A percentile compares a stretch with the other conserved stretches of the same genome.
phyloP scores from a whole-genome alignment of 169 alveolate species.

The Cyclospora cayetanensis region DNA sequence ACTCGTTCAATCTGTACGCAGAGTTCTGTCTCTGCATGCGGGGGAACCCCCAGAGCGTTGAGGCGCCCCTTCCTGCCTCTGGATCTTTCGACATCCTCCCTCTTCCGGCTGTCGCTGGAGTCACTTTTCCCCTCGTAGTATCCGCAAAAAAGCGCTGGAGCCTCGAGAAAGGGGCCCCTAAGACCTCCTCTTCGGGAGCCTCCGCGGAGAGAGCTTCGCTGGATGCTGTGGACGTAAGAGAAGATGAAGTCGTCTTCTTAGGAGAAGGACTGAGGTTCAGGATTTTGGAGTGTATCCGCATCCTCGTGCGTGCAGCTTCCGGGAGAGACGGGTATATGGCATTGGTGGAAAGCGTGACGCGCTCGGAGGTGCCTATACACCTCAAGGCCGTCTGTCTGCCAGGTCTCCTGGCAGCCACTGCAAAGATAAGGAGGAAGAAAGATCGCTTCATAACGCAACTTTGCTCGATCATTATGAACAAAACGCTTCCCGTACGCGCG shows the following conservation, averaged over 20 bases:
- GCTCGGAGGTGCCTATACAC: constrained; percentile 23
- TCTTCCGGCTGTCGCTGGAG: constrained; percentile 5
- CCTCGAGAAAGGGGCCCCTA: too few relatives aligned
- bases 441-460: background rate
- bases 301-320: background rate
- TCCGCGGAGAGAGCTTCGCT: background rate
- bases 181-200: background rate
- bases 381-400: background rate
- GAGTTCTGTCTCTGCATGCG: background rate
- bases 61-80: background rate
- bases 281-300: background rate
- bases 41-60: background rate
- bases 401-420: constrained; percentile 5
- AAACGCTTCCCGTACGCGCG: background rate
- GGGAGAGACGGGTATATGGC: background rate
- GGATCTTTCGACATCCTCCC: background rate
- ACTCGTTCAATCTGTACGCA: background rate
- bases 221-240: background rate
- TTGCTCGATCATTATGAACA: background rate
- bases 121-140: background rate
- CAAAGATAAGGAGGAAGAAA: background rate
- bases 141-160: background rate
- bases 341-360: background rate
- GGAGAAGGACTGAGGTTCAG: background rate
- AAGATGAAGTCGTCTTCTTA: background rate